Evolutionary conservation across 2,329 filamentous ascomycete genomes (phyloP).

Genomic region (Cladophialophora psammophila): DNA sequence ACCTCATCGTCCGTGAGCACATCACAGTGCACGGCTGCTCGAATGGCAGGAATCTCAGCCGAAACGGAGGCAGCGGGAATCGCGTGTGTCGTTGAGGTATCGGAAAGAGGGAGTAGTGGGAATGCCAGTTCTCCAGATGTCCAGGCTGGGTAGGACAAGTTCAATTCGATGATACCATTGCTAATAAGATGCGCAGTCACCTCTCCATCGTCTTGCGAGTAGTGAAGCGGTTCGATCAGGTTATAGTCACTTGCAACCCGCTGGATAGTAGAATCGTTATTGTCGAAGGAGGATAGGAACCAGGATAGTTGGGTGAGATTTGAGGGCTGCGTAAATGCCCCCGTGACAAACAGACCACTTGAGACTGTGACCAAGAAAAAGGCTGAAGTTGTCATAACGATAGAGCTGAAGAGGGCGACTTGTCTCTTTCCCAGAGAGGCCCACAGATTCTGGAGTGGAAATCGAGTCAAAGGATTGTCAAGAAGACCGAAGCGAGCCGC

Average conservation of each 20-base stretch:
- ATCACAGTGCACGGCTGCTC: neutral
- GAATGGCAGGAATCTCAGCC: neutral
- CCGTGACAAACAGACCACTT: constrained; percentile 2
- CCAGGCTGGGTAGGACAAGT: constrained; percentile 12
- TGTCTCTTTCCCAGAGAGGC: constrained; percentile 1
- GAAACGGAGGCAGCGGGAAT: neutral
- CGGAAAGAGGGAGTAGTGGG: neutral
- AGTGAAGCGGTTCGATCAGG: constrained; percentile 8
- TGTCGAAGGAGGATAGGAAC: neutral
- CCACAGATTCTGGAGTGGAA: constrained; percentile 8
- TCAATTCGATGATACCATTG: constrained; percentile 8
- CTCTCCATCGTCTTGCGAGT: neutral
- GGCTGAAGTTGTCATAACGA: constrained; percentile 1
- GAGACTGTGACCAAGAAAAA: constrained; percentile 15
- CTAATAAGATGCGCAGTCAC: neutral
- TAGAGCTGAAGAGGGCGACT: constrained; percentile 2
- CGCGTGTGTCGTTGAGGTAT: neutral
- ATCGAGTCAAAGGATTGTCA: constrained; percentile 1
- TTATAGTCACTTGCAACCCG: neutral
- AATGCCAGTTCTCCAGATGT: constrained; percentile 9
- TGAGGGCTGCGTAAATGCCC: neutral
- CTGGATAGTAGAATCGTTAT: constrained; percentile 10
- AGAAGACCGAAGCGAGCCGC: constrained; percentile 7
- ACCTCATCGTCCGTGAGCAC: neutral
- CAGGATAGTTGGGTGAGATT: neutral